These are phyloP conservation scores for Verbascum thapsus DNA, from an alignment of 257 asterid species.

Conservation along the genomic window DNA sequence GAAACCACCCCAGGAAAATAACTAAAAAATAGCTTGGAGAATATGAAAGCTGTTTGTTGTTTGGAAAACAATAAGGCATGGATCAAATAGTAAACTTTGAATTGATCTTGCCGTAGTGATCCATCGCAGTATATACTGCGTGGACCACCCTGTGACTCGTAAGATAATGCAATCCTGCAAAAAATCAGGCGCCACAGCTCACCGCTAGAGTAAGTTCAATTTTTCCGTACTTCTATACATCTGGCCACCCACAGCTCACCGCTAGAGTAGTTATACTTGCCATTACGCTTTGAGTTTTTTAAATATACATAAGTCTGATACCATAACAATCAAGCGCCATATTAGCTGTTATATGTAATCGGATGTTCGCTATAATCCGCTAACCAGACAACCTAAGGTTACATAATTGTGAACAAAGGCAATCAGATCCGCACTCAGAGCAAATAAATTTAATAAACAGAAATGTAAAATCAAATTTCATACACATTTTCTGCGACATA, in stretches of 20 bases:
- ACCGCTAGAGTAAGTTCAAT: not conserved
- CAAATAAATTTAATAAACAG: not conserved
- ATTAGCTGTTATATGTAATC: no score
- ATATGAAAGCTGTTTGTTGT: not conserved
- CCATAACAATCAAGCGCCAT: not conserved
- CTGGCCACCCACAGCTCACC: not conserved
- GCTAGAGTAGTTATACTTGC: not conserved
- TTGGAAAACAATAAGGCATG: not conserved
- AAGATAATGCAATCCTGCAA: not conserved
- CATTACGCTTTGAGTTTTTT: constrained; percentile 18
- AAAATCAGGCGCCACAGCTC: not conserved
- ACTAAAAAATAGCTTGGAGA: not conserved
- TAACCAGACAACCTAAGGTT: constrained; percentile 14
- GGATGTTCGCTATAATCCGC: not conserved
- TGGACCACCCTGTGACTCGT: not conserved
- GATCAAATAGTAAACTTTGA: not conserved
- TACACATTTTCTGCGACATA: constrained; percentile 4
- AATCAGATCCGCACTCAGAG: not conserved
- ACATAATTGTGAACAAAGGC: constrained; percentile 5
- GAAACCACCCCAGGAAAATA: constrained; percentile 4
- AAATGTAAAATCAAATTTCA: not conserved
- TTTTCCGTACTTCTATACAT: not conserved
- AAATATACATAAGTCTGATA: not conserved
- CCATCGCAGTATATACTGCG: no score
- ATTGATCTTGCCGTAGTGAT: not conserved